Base-by-base conservation (phyloP, 257 asterid genomes). In the Gentiana straminea region DNA sequence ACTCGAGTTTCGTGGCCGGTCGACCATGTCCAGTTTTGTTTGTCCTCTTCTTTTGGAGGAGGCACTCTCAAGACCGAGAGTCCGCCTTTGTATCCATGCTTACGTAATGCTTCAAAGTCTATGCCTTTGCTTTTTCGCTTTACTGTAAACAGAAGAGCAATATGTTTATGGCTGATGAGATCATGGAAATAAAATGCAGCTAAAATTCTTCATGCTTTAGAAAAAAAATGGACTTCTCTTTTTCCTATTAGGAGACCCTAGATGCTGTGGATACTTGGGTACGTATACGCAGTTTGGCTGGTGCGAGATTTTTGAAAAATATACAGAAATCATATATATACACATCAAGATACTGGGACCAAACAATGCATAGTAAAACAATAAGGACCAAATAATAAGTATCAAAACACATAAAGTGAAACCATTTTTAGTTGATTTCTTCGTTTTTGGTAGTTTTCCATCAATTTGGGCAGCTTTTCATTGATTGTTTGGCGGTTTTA, bases 21-120 rank as follows among this genome's bases (percentile, higher is more conserved):
- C 0, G 90, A 77, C 97, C 97, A 92, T n/a, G 94, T 64, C 97
- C 97, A 88, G 76, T 85, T 70, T 60, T 70, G 77, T 51, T 81
- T 77, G 58, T 71, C 69, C 55, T 79, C 90, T 2, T 77, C 95
- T 72, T 77, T 87, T 1, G 95, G 97, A 8, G 86, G 84, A 3
- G 95, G 95, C 70, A 92, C 95, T 2, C 60, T 77, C 79, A 92
- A 61, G 37, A 92, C 94, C 1, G 98, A 92, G 9, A 86, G 58
- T 57, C 98, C 95, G 35, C 98, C 97, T 71, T 66, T 80, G 60
- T 83, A 92, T 54, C 97, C 98, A 59, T 92, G 91, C 43, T 68
- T 80, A 58, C 75, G 75, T 78, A 92, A 68, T 8, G 95, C 90
- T 10, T 81, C 93, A 54, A 88, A 85, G 69, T 88, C 91, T 15